phyloP scores from a whole-genome alignment of 345 rosid genomes.

The Populus nigra region DNA sequence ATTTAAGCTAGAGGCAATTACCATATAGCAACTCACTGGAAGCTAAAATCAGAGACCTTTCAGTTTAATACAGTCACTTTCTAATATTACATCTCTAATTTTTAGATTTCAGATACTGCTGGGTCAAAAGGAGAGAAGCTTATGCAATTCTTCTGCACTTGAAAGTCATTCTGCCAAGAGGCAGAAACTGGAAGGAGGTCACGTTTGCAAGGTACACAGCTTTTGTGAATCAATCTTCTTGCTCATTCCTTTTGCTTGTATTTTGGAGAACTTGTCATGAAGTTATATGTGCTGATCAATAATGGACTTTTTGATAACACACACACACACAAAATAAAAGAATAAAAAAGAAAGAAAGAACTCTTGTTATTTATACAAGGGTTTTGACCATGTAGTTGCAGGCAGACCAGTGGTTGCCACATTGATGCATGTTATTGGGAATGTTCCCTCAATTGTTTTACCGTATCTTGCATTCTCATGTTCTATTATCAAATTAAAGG shows the following conservation, averaged over 20 bases:
- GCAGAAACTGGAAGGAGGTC: conserved; percentile 92
- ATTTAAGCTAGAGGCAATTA: background rate
- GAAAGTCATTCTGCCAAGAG: conserved; percentile 92
- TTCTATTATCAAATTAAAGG: background rate
- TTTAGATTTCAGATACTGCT: conserved; percentile 47
- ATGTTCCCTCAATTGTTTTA: background rate
- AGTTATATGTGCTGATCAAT: conserved; percentile 3
- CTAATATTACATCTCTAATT: conserved; percentile 3
- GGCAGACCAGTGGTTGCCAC: background rate
- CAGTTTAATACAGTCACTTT: background rate
- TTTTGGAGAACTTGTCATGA: background rate
- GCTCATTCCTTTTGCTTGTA: background rate
- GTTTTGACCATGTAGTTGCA: background rate
- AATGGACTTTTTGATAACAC: background rate
- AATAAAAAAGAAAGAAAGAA: background rate
- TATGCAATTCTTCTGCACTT: conserved; percentile 43
- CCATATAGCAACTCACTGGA: background rate
- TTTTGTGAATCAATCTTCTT: background rate
- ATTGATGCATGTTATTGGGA: background rate
- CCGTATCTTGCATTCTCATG: background rate
- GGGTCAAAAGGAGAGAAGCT: conserved; percentile 40
- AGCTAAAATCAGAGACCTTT: background rate
- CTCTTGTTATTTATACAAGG: background rate
- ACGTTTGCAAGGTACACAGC: conserved; percentile 56
- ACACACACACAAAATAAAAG: too few relatives aligned